Evolutionary conservation across 1,284 basidiomycete species (phyloP).

Genomic region (Cutaneotrichosporon cavernicola): DNA sequence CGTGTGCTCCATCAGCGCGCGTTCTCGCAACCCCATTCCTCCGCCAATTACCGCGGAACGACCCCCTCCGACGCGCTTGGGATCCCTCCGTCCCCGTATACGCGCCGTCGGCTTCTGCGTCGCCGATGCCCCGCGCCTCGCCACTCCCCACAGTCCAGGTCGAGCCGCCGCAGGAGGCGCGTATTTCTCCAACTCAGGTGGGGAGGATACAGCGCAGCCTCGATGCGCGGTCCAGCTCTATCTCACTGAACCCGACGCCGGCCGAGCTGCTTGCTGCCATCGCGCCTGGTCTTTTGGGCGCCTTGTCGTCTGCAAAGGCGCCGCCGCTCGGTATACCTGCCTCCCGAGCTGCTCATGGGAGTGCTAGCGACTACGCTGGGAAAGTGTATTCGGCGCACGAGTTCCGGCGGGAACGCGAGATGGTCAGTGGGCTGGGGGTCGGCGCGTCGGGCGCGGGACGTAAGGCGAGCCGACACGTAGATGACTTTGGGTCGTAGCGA

Average conservation of each 20-base stretch:
- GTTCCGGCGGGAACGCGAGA: slow-evolving; percentile 26
- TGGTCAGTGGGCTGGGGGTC: slow-evolving; percentile 21
- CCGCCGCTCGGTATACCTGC: slow-evolving; percentile 26
- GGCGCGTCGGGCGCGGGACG: slow-evolving; percentile 22
- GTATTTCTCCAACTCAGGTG: not conserved
- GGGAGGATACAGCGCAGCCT: slow-evolving; percentile 15
- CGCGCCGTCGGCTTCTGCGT: not conserved
- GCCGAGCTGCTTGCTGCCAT: slow-evolving; percentile 17
- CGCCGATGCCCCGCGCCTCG: not conserved
- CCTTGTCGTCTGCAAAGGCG: slow-evolving; percentile 11
- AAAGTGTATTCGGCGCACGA: slow-evolving; percentile 32
- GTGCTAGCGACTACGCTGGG: slow-evolving; percentile 25
- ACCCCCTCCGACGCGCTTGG: slow-evolving; percentile 12
- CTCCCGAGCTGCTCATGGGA: slow-evolving; percentile 8
- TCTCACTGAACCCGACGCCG: slow-evolving; percentile 9
- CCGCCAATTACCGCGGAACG: not conserved
- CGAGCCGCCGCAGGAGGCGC: slow-evolving; percentile 4
- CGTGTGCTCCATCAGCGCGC: slow-evolving; percentile 1
- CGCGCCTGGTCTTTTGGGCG: slow-evolving; percentile 21
- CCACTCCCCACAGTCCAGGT: slow-evolving; percentile 1
- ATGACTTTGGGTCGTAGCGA: slow-evolving; percentile 22
- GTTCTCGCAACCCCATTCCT: slow-evolving; percentile 13
- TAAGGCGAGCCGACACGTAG: slow-evolving; percentile 26
- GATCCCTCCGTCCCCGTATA: not conserved
- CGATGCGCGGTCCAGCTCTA: slow-evolving; percentile 5